Base-by-base conservation (phyloP, 352 stramenopile species). In the Phytophthora pisi region DNA sequence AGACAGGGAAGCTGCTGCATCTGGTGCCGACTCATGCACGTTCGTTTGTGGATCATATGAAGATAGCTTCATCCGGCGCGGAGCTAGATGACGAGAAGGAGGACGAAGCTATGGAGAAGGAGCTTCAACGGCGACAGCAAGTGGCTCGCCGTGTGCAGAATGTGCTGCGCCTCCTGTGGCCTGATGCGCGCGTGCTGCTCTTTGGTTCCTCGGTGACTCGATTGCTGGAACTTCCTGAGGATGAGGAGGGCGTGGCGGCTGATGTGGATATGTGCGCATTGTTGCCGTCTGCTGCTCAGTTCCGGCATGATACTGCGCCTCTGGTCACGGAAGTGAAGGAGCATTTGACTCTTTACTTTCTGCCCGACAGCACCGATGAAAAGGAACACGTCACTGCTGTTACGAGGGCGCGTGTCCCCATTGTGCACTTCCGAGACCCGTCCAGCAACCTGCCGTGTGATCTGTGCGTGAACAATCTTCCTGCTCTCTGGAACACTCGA, bases 401-500 rank as follows among this genome's bases (percentile, higher is more conserved):
- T 8, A 75, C 66, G 2, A 10, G 70, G 16, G 87, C 87, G 13
- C 88, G 88, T 15, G 75, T 95, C 16, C 88, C 88, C 11, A 91
- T 95, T 56, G 77, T 91, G 11, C 79, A 88, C 34, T 89, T 78
- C 47, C 67, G 45, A 11, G 84, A 93, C 28, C 55, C 80, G 13
- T 30, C 38, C 13, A 77, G 74, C 0, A 34, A 58, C 0, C 46
- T 94, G 11, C 66, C 72, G 30, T 92, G 86, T 43, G 88, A 96
- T 51, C 53, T 96, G 4, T 94, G 84, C 31, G 70, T 96, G 52
- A 96, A 96, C 67, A 96, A 96, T 62, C 24, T 89, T n/a, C 51
- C 88, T 4, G 86, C 88, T 16, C 60, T 96, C 10, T 96, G 83
- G 84, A 96, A 96, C 67, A 90, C 86, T 20, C 71, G 81, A 49